Percentiles rank a stretch among this genome's conserved stretches.
Evolutionary conservation across 2,329 filamentous ascomycete genomes (phyloP).

Genomic region (Anthostomella pinea): DNA sequence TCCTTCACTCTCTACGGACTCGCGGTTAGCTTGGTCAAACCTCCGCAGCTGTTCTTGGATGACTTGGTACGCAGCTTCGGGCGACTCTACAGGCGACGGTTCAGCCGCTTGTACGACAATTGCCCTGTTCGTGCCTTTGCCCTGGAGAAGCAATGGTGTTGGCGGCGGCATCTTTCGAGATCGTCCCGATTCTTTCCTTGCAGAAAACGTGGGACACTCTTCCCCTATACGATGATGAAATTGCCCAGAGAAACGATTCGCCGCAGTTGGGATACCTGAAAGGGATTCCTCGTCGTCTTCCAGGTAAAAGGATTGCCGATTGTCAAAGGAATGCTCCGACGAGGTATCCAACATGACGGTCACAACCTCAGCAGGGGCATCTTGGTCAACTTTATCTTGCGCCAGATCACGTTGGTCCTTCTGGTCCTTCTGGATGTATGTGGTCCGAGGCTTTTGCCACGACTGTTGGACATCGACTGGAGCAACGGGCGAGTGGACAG

Average conservation of each 20-base stretch:
- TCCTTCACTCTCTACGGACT: constrained; percentile 37
- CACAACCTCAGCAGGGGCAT: constrained; percentile 33
- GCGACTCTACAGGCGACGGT: constrained; percentile 52
- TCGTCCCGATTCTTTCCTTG: constrained; percentile 42
- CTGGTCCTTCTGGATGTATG: constrained; percentile 37
- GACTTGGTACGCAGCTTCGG: constrained; percentile 44
- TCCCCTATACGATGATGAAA: constrained; percentile 61
- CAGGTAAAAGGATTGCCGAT: constrained; percentile 27
- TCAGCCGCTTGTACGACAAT: constrained; percentile 46
- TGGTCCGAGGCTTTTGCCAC: constrained; percentile 40
- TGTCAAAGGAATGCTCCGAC: constrained; percentile 17
- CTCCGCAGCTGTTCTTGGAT: constrained; percentile 53
- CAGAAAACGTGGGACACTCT: constrained; percentile 57
- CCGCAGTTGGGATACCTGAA: constrained; percentile 12
- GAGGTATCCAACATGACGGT: constrained; percentile 45
- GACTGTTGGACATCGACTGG: constrained; percentile 43
- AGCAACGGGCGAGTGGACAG: constrained; percentile 47
- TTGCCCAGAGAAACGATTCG: constrained; percentile 11
- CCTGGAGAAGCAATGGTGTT: constrained; percentile 50
- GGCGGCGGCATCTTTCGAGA: constrained; percentile 55
- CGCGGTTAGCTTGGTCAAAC: constrained; percentile 41
- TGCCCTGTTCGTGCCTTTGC: constrained; percentile 38
- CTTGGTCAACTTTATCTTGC: too few relatives aligned
- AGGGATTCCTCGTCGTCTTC: constrained; percentile 25
- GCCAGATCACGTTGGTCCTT: too few relatives aligned